These are phyloP conservation scores for Xenosphaeropsis pyriputrescens DNA, from an alignment of 2,329 filamentous ascomycete species.

Conservation along the genomic window DNA sequence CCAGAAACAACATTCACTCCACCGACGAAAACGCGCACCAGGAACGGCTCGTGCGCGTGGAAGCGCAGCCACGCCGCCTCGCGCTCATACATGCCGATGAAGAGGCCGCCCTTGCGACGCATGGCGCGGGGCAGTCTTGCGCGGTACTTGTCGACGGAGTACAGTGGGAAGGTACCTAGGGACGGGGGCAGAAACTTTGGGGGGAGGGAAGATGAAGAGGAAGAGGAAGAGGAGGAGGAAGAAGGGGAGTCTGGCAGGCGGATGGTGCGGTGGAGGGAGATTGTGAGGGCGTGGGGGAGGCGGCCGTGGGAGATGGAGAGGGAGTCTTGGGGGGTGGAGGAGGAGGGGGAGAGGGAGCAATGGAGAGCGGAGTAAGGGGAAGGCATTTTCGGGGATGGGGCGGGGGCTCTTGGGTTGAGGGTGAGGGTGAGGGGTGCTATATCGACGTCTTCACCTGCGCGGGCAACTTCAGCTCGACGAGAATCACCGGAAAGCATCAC, in stretches of 20 bases:
- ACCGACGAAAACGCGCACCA: conserved; percentile 24
- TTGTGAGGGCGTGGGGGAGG: conserved; percentile 9
- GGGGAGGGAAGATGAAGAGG: conserved; percentile 4
- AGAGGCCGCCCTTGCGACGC: conserved; percentile 24
- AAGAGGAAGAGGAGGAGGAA: no score
- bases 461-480: no score
- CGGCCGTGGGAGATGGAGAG: no score
- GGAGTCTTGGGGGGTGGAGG: no score
- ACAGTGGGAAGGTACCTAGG: conserved; percentile 24
- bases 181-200: conserved; percentile 19
- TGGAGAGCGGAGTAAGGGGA: no score
- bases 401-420: no score
- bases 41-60: conserved; percentile 12
- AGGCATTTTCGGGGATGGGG: no score
- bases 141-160: conserved; percentile 18
- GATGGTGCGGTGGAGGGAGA: conserved; percentile 25
- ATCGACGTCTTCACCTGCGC: no score
- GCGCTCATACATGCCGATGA: conserved; percentile 29
- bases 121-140: conserved; percentile 19
- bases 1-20: conserved; percentile 27
- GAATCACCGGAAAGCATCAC: no score
- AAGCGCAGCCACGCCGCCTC: conserved; percentile 29
- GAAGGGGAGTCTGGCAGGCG: conserved; percentile 23
- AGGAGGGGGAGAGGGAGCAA: no score
- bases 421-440: no score